Percentiles rank a stretch among this genome's conserved stretches.
Evolutionary conservation across 2,329 filamentous ascomycete genomes (phyloP).

Genomic region (Sporothrix phasma): DNA sequence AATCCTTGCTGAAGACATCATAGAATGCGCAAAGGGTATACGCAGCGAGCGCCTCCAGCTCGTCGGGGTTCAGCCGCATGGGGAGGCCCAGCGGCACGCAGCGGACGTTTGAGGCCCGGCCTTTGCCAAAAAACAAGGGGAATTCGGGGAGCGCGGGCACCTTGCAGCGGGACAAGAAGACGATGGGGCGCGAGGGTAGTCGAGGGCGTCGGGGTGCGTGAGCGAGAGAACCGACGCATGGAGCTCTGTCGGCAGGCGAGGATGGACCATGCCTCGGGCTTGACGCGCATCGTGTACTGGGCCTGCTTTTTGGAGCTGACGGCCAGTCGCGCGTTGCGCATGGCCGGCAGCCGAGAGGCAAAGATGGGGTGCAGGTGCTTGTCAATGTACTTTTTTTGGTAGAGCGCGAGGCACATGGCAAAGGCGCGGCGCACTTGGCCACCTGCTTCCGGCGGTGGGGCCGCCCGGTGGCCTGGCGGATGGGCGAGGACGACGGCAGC

Average conservation of each 20-base stretch:
- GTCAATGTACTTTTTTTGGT: constrained; percentile 58
- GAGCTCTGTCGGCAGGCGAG: constrained; percentile 40
- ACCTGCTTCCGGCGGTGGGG: constrained; percentile 58
- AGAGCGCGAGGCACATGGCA: constrained; percentile 62
- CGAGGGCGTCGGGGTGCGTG: constrained; percentile 43
- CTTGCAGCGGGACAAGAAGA: constrained; percentile 57
- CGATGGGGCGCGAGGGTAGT: constrained; percentile 52
- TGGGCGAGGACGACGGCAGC: constrained; percentile 63
- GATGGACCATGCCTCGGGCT: constrained; percentile 62
- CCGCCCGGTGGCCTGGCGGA: constrained; percentile 55
- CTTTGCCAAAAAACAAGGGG: constrained; percentile 60
- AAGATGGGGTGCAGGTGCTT: constrained; percentile 64
- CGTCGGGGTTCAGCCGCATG: constrained; percentile 34
- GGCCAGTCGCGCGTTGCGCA: constrained; percentile 80
- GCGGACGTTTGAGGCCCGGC: constrained; percentile 47
- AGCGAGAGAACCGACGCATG: constrained; percentile 55
- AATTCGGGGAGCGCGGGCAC: constrained; percentile 59
- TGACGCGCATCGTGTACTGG: constrained; percentile 67
- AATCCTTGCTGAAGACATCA: constrained; percentile 85
- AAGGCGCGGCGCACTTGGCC: constrained; percentile 89
- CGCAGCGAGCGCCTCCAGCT: constrained; percentile 45
- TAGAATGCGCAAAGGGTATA: constrained; percentile 71
- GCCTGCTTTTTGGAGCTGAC: constrained; percentile 67
- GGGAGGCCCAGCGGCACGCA: constrained; percentile 35
- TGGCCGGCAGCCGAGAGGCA: constrained; percentile 59